Evolutionary conservation across 2,329 filamentous ascomycete species (phyloP).

Genomic region (Epichloe baconii): DNA sequence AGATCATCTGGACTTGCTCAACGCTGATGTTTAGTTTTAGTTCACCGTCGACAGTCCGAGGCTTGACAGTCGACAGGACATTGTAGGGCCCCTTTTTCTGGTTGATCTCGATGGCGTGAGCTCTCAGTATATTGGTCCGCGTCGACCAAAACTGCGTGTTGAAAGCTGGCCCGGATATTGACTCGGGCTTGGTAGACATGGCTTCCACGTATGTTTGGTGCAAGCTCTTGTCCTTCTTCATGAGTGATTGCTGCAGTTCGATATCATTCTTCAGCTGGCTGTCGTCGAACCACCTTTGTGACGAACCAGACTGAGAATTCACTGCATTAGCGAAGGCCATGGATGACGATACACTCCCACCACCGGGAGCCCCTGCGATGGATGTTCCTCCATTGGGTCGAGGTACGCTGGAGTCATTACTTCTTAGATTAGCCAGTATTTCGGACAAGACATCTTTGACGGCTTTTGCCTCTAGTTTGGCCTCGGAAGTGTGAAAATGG

Average conservation of each 20-base stretch:
- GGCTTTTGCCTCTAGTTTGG: conserved; percentile 70
- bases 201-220: conserved; percentile 81
- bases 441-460: conserved; percentile 73
- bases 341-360: conserved; percentile 44
- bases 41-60: conserved; percentile 35
- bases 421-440: conserved; percentile 59
- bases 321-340: conserved; percentile 69
- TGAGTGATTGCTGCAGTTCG: conserved; percentile 73
- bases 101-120: conserved; percentile 76
- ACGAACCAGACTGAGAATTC: conserved; percentile 37
- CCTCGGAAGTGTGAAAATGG: conserved; percentile 71
- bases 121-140: conserved; percentile 69
- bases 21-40: conserved; percentile 74
- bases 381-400: conserved; percentile 27
- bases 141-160: conserved; percentile 92
- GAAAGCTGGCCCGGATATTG: conserved; percentile 68
- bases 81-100: conserved; percentile 89
- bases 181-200: conserved; percentile 68
- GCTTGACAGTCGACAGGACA: conserved; percentile 80
- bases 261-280: conserved; percentile 63
- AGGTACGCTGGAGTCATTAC: conserved; percentile 35
- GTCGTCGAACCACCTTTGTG: conserved; percentile 65
- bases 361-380: conserved; percentile 14
- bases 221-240: conserved; percentile 65
- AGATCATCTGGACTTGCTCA: conserved; percentile 87